phyloP scores from a whole-genome alignment of 2,329 filamentous ascomycete species.

The Corynespora cassiicola region DNA sequence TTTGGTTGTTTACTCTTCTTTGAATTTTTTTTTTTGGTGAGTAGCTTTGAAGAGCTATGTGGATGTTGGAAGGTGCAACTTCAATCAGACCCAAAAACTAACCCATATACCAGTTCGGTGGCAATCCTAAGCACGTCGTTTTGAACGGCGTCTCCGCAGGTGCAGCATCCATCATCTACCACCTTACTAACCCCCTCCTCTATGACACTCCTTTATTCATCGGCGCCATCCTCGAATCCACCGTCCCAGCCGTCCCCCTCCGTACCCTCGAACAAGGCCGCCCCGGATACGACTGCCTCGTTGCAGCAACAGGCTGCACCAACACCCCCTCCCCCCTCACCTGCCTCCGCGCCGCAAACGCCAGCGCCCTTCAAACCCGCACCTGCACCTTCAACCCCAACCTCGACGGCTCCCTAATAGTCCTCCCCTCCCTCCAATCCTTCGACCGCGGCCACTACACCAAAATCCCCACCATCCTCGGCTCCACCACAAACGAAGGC shows the following conservation, averaged over 20 bases:
- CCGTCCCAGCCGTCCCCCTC: conserved; percentile 58
- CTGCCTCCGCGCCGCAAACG: conserved; percentile 22
- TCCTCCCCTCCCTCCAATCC: conserved; percentile 56
- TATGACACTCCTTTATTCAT: conserved; percentile 59
- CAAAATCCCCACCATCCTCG: conserved; percentile 62
- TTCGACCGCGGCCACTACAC: conserved; percentile 58
- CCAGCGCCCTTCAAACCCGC: conserved; percentile 50
- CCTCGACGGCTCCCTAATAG: conserved; percentile 59
- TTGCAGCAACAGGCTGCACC: conserved; percentile 56
- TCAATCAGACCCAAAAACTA: too few species aligned
- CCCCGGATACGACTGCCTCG: conserved; percentile 60
- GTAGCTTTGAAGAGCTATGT: too few species aligned
- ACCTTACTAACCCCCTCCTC: conserved; percentile 46
- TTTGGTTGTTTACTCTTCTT: too few species aligned
- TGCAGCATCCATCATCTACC: conserved; percentile 48
- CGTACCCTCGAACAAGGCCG: conserved; percentile 57
- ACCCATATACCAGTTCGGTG: conserved; percentile 71
- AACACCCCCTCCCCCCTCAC: conserved; percentile 20
- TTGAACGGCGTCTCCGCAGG: conserved; percentile 74
- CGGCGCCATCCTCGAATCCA: conserved; percentile 61
- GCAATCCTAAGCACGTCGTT: conserved; percentile 71
- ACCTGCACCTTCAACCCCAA: conserved; percentile 55
- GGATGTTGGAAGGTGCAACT: too few species aligned
- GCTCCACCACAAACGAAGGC: conserved; percentile 68
- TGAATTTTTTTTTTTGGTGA: too few species aligned